phyloP scores from a whole-genome alignment of 176 grass and related monocot species.

The Poa pratensis region DNA sequence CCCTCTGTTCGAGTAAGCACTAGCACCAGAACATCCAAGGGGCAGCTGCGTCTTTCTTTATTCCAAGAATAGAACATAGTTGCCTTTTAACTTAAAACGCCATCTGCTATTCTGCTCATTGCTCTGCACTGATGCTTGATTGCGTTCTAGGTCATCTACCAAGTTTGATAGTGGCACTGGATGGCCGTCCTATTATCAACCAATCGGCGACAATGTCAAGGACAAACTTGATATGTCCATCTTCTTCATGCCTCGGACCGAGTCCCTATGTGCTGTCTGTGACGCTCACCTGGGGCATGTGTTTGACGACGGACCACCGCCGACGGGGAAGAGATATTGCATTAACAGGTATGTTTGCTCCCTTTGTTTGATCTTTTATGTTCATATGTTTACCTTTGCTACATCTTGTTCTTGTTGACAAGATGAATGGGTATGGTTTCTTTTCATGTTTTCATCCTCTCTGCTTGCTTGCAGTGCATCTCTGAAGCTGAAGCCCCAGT shows the following conservation, averaged over 20 bases:
- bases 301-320: slow-evolving; percentile 72
- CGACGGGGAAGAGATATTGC: slow-evolving; percentile 79
- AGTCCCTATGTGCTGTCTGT: slow-evolving; percentile 70
- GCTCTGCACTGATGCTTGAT: slow-evolving; percentile 13
- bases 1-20: slow-evolving; percentile 81
- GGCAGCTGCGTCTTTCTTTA: neutral
- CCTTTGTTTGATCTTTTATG: neutral
- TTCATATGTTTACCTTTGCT: neutral
- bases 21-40: neutral
- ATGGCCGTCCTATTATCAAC: slow-evolving; percentile 87
- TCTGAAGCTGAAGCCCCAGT: slow-evolving; percentile 39
- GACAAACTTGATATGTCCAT: slow-evolving; percentile 80
- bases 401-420: neutral
- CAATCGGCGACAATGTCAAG: slow-evolving; percentile 72
- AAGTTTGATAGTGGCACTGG: slow-evolving; percentile 91
- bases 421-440: slow-evolving; percentile 41
- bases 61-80: neutral
- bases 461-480: slow-evolving; percentile 34
- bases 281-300: slow-evolving; percentile 85
- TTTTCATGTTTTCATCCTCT: neutral
- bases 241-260: slow-evolving; percentile 81
- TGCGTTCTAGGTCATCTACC: slow-evolving; percentile 65
- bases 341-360: slow-evolving; percentile 55
- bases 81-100: neutral
- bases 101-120: neutral